Conservation (phyloP, 1,139 yeast genomes). For the Komagataea norvegica region DNA sequence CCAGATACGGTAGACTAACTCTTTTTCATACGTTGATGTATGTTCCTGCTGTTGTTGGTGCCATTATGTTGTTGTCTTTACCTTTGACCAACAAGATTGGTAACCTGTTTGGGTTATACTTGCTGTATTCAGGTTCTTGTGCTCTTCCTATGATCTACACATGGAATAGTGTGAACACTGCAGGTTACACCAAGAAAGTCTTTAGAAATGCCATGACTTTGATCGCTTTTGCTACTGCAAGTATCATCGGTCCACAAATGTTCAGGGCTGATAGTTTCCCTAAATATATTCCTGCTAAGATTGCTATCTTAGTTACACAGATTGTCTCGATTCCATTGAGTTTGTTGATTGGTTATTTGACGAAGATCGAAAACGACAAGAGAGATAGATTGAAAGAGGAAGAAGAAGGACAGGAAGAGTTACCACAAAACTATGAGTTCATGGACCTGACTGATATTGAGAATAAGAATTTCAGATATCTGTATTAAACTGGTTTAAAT, state of each 20-base stretch:
- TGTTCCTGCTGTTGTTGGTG: slow-evolving; percentile 39
- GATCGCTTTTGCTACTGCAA: slow-evolving; percentile 37
- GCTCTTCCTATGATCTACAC: slow-evolving; percentile 38
- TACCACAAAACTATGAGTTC: slow-evolving; percentile 38
- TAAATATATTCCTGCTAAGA: slow-evolving; percentile 43
- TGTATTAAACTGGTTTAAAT: slow-evolving; percentile 5
- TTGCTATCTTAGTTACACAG: slow-evolving; percentile 42
- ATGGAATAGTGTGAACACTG: slow-evolving; percentile 34
- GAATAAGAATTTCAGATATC: slow-evolving; percentile 44
- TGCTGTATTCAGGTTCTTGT: slow-evolving; percentile 36
- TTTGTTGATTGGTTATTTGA: slow-evolving; percentile 29
- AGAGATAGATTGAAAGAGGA: slow-evolving; percentile 24
- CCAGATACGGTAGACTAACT: slow-evolving; percentile 21
- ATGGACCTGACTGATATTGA: slow-evolving; percentile 47
- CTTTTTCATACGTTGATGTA: slow-evolving; percentile 36
- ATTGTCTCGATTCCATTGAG: slow-evolving; percentile 24
- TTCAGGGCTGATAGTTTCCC: slow-evolving; percentile 39
- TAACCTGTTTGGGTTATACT: slow-evolving; percentile 36
- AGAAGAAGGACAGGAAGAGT: slow-evolving; percentile 22
- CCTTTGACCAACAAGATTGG: slow-evolving; percentile 35
- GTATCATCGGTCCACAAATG: slow-evolving; percentile 42
- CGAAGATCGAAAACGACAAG: slow-evolving; percentile 29
- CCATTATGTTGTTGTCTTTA: slow-evolving; percentile 38
- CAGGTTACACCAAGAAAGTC: slow-evolving; percentile 40
- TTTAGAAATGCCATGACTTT: slow-evolving; percentile 39